These are phyloP conservation scores for Serendipita sp. DNA, from an alignment of 768 basidiomycete genomes.

Conservation along the genomic window DNA sequence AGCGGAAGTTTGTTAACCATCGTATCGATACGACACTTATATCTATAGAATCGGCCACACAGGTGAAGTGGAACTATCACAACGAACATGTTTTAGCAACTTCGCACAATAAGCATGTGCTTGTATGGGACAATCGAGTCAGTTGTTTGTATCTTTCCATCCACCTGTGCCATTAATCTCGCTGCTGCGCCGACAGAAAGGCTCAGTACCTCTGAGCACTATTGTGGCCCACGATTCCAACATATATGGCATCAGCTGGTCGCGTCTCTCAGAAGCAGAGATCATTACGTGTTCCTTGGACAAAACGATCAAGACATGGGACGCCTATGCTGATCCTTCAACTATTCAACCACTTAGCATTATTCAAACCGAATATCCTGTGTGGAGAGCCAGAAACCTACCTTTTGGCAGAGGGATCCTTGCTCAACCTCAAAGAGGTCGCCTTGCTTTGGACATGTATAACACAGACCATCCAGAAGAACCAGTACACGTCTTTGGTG, in stretches of 20 bases:
- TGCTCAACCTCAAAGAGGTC: slow-evolving; percentile 76
- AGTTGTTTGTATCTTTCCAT: slow-evolving; percentile 14
- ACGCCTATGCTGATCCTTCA: slow-evolving; percentile 19
- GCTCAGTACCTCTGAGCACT: slow-evolving; percentile 58
- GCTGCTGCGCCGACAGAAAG: slow-evolving; percentile 40
- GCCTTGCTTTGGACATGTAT: slow-evolving; percentile 76
- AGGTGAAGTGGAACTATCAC: slow-evolving; percentile 93
- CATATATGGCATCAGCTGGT: slow-evolving; percentile 98
- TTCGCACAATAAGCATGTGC: slow-evolving; percentile 68
- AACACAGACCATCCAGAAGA: slow-evolving; percentile 25
- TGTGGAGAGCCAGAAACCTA: slow-evolving; percentile 84
- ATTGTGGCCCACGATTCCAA: slow-evolving; percentile 77
- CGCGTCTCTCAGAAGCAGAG: slow-evolving; percentile 52
- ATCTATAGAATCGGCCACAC: slow-evolving; percentile 60
- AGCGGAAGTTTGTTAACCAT: slow-evolving; percentile 8
- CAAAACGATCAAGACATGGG: slow-evolving; percentile 83
- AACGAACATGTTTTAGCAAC: slow-evolving; percentile 80
- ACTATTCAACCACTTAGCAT: slow-evolving; percentile 27
- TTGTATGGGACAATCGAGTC: slow-evolving; percentile 91
- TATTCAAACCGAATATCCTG: slow-evolving; percentile 70
- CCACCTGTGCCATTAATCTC: not conserved
- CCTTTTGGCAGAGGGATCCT: slow-evolving; percentile 86
- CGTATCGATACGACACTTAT: not conserved
- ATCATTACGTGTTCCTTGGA: slow-evolving; percentile 91
- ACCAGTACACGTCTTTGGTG: slow-evolving; percentile 65